Evolutionary conservation across 306 rosid species (phyloP).

Genomic region (Prunus salicina): DNA sequence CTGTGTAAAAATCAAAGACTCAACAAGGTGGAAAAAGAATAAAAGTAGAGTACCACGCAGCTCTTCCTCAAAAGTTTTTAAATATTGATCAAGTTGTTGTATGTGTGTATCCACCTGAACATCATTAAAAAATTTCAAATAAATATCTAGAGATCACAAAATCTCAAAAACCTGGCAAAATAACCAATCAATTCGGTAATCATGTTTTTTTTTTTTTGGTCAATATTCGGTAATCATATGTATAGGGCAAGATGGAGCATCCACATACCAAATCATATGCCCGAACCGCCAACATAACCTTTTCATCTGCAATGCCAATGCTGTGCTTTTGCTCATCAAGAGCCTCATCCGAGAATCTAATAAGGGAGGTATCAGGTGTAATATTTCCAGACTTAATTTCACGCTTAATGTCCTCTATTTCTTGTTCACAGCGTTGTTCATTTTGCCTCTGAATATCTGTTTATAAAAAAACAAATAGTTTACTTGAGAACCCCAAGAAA

Average conservation of each 20-base stretch:
- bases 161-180: background rate
- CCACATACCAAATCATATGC: conserved; percentile 90
- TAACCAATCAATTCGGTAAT: background rate
- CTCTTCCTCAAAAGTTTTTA: conserved; percentile 81
- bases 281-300: conserved; percentile 83
- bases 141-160: background rate
- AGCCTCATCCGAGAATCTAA: conserved; percentile 83
- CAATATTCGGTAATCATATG: background rate
- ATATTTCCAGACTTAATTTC: conserved; percentile 74
- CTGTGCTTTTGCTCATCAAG: conserved; percentile 98
- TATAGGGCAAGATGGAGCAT: conserved; percentile 9
- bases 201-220: too few relatives aligned
- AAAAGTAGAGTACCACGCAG: conserved; percentile 60
- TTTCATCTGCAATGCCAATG: conserved; percentile 88
- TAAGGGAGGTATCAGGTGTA: conserved; percentile 57
- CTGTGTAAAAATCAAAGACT: background rate
- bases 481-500: background rate
- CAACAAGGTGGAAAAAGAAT: conserved; percentile 11
- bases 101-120: conserved; percentile 87
- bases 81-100: conserved; percentile 93
- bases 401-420: conserved; percentile 76
- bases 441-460: conserved; percentile 82
- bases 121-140: conserved; percentile 8
- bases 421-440: conserved; percentile 85
- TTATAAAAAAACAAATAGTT: conserved; percentile 4